Conservation (phyloP, 176 grass and related monocot species). For the Oryza coarctata region DNA sequence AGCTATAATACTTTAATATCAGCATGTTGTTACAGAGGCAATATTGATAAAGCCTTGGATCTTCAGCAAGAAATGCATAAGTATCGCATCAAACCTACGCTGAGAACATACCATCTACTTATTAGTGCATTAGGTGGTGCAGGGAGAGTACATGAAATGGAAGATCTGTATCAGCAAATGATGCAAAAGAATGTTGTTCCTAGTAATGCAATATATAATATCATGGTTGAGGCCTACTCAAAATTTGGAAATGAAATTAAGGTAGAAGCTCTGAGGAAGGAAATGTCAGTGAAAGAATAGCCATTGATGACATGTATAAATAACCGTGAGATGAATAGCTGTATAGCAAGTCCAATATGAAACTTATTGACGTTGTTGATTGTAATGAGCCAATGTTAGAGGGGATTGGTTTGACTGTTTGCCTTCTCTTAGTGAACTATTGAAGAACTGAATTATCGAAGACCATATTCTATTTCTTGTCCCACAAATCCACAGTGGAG, state of each 20-base stretch:
- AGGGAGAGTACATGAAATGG: slow-evolving; percentile 50
- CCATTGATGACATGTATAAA: slow-evolving; percentile 12
- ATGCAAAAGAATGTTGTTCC: slow-evolving; percentile 50
- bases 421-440: background rate
- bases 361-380: slow-evolving; percentile 13
- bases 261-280: slow-evolving; percentile 43
- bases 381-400: background rate
- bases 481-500: background rate
- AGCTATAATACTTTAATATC: slow-evolving; percentile 65
- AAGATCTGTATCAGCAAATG: slow-evolving; percentile 52
- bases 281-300: slow-evolving; percentile 37
- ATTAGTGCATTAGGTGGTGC: slow-evolving; percentile 42
- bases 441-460: background rate
- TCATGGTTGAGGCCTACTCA: slow-evolving; percentile 39
- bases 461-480: background rate
- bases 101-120: slow-evolving; percentile 44
- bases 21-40: slow-evolving; percentile 48
- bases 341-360: slow-evolving; percentile 10
- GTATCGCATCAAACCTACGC: slow-evolving; percentile 44
- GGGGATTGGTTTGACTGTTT: background rate
- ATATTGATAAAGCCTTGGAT: slow-evolving; percentile 52
- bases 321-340: background rate
- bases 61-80: slow-evolving; percentile 51
- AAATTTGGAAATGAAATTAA: slow-evolving; percentile 52
- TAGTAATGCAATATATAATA: slow-evolving; percentile 42